Evolutionary conservation across 2,329 filamentous ascomycete species (phyloP).

Genomic region (Aspergillus ochraceus): DNA sequence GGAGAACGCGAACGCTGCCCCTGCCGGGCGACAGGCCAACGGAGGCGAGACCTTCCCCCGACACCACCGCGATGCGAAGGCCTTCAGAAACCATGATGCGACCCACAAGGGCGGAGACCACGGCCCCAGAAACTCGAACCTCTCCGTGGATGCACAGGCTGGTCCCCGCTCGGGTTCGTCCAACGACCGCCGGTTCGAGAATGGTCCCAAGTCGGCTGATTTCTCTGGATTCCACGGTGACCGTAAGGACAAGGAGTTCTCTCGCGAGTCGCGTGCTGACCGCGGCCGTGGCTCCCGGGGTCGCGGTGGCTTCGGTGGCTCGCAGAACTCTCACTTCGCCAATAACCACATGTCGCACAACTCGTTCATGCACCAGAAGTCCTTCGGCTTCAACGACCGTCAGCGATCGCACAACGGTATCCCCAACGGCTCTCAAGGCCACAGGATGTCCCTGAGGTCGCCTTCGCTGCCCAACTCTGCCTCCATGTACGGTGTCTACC

Average conservation of each 20-base stretch:
- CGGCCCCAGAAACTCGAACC: conserved; percentile 27
- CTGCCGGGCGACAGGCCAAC: conserved; percentile 30
- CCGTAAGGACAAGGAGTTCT: conserved; percentile 36
- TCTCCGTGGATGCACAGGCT: conserved; percentile 35
- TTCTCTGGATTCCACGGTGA: conserved; percentile 31
- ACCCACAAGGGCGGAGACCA: conserved; percentile 28
- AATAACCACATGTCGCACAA: conserved; percentile 42
- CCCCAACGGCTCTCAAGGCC: conserved; percentile 44
- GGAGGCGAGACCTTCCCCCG: conserved; percentile 31
- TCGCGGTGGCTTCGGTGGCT: conserved; percentile 38
- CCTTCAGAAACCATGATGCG: conserved; percentile 35
- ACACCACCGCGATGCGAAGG: conserved; percentile 35
- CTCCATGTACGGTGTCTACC: conserved; percentile 50
- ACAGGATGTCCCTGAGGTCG: conserved; percentile 56
- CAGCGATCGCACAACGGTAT: conserved; percentile 41
- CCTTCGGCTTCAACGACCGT: conserved; percentile 43
- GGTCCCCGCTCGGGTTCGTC: conserved; percentile 27
- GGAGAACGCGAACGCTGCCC: conserved; percentile 28
- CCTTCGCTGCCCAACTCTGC: conserved; percentile 61
- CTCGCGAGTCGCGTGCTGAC: conserved; percentile 40
- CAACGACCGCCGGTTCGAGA: conserved; percentile 40
- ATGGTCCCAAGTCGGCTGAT: conserved; percentile 40
- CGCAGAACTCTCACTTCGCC: conserved; percentile 40
- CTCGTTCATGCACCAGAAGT: conserved; percentile 41
- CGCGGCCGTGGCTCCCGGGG: conserved; percentile 43